Base-by-base conservation (phyloP, 1,284 basidiomycete genomes). In the Lignosus rhinocerotis region DNA sequence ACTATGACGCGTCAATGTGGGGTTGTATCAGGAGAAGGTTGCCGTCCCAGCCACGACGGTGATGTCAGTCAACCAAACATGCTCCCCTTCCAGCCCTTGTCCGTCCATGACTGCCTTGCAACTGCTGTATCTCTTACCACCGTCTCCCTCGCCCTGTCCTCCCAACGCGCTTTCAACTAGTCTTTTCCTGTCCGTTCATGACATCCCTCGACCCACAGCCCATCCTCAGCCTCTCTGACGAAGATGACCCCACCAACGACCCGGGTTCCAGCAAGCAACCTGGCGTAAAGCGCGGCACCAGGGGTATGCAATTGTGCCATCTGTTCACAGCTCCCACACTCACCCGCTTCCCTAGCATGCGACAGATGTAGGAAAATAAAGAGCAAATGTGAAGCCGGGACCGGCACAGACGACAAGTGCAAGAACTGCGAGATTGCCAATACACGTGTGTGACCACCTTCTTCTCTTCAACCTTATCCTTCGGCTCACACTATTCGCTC, bases 311-410 rank as follows among this genome's bases (percentile, higher is more conserved):
- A 17, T 36, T 31, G n/a, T 21, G 1, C 25, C 6, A 8, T 12
- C 17, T 19, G 6, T 33, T 21, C 1, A 34, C 44, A 16, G 32
- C 21, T 16, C 30, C 41, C 5, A 32, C 41, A n/a, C n/a, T 14
- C 32, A 21, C 8, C 43, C 12, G 11, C 7, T 30, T 52, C 12
- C 16, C 33, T 65, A 90, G 90, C 89, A 42, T 93, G 90, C 67
- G 88, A 92, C 76, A 88, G 92, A 68, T 93, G 92, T 67, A 80
- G 92, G 58, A 92, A 91, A 74, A 88, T 88, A 5, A 94, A 94
- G 74, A 91, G 88, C 76, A 93, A 93, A 73, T 94, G 92, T 70
- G 88, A 92, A 66, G 81, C 85, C 43, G 78, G 80, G 44, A 72
- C 72, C 4, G 79, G 80, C 6, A 42, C 50, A 32, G 36, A 41